Evolutionary conservation across 179 eudicot genomes (phyloP).

Genomic region (Drosera spatulata): DNA sequence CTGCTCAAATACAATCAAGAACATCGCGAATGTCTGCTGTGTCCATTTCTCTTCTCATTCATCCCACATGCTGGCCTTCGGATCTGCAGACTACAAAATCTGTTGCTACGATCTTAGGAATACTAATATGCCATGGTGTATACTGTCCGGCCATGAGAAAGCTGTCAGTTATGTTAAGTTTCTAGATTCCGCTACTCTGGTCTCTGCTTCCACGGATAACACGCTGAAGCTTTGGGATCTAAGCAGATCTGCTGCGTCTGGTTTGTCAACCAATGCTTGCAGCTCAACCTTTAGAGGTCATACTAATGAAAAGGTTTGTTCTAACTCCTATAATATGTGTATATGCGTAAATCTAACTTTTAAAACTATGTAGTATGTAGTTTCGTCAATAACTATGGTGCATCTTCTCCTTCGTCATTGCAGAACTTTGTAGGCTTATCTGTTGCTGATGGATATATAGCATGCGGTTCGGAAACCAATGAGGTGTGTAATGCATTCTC

Average conservation of each 20-base stretch:
- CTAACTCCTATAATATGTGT: not conserved
- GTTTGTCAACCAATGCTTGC: conserved; percentile 58
- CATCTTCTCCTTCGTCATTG: conserved; percentile 6
- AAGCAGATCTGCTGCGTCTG: conserved; percentile 42
- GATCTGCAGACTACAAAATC: conserved; percentile 89
- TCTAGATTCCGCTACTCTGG: conserved; percentile 66
- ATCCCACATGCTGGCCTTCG: conserved; percentile 66
- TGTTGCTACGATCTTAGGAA: conserved; percentile 88
- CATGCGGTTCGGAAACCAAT: conserved; percentile 96
- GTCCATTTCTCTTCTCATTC: conserved; percentile 90
- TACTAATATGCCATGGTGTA: conserved; percentile 73
- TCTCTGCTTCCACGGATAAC: conserved; percentile 96
- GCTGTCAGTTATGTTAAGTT: conserved; percentile 95
- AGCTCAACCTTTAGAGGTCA: conserved; percentile 71
- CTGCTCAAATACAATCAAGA: conserved; percentile 56
- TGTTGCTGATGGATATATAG: conserved; percentile 83
- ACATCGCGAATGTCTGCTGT: conserved; percentile 87
- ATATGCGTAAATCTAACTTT: not conserved
- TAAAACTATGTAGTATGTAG: not conserved
- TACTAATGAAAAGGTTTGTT: conserved; percentile 87
- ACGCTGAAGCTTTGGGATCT: conserved; percentile 95
- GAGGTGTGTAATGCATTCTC: conserved; percentile 36
- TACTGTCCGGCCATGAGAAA: conserved; percentile 81
- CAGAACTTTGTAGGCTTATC: conserved; percentile 99
- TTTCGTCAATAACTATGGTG: not conserved